Conservation (phyloP, 2,329 filamentous ascomycete genomes). For the Pseudogymnoascus sp. region DNA sequence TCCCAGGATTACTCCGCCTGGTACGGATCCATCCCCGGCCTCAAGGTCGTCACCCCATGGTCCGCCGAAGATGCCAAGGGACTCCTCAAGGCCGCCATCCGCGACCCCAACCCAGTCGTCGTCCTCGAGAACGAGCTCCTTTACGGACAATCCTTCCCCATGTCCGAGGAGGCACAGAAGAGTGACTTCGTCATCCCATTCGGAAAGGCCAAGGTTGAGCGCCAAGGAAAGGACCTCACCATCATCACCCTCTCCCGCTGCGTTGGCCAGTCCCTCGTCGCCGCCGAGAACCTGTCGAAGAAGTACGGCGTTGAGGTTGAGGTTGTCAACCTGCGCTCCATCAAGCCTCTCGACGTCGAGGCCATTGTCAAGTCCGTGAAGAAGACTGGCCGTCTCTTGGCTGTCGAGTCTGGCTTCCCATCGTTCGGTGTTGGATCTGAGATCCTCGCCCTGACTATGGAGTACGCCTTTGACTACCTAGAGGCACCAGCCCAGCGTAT, state of each 20-base stretch:
- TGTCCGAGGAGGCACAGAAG: conserved; percentile 94
- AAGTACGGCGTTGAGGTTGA: conserved; percentile 94
- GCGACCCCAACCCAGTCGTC: conserved; percentile 94
- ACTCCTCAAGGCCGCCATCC: conserved; percentile 92
- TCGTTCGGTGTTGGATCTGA: conserved; percentile 89
- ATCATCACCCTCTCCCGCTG: conserved; percentile 92
- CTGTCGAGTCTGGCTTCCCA: conserved; percentile 92
- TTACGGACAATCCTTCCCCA: conserved; percentile 91
- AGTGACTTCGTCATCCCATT: conserved; percentile 96
- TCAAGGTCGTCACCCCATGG: conserved; percentile 96
- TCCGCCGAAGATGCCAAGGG: conserved; percentile 98
- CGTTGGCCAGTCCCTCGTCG: conserved; percentile 82
- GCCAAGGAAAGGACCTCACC: conserved; percentile 88
- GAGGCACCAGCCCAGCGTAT: conserved; percentile 88
- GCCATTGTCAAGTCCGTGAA: conserved; percentile 94
- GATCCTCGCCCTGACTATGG: conserved; percentile 89
- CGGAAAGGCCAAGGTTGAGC: conserved; percentile 99
- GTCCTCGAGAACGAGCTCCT: conserved; percentile 83
- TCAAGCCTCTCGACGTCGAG: conserved; percentile 95
- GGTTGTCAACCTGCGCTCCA: conserved; percentile 94
- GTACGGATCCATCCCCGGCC: conserved; percentile 95
- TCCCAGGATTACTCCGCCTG: conserved; percentile 98
- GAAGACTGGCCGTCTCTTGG: conserved; percentile 91
- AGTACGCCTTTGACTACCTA: conserved; percentile 97
- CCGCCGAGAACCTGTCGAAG: conserved; percentile 86